Evolutionary conservation across 2,329 filamentous ascomycete genomes (phyloP).

Genomic region (Hyphodiscus sp.): DNA sequence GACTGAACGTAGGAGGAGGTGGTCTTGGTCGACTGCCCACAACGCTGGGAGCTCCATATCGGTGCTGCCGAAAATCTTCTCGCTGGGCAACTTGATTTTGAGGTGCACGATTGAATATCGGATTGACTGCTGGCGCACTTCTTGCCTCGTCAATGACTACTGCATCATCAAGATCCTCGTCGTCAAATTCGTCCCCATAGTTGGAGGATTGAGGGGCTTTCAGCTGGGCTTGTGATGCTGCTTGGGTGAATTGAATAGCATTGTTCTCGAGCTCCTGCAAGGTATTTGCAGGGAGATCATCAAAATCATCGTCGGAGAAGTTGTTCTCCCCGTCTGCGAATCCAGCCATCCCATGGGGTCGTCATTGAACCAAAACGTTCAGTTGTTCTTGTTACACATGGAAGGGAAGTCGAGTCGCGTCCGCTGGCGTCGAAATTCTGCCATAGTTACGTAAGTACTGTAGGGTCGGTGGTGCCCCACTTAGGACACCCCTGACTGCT

Average conservation of each 20-base stretch:
- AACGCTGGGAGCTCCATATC: conserved; percentile 11
- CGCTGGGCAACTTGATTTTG: conserved; percentile 13
- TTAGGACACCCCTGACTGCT: no score
- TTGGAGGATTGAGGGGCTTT: conserved; percentile 29
- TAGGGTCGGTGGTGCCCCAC: no score
- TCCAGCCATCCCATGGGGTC: conserved; percentile 34
- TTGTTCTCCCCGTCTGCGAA: conserved; percentile 42
- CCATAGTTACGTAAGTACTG: no score
- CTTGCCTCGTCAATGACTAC: conserved; percentile 39
- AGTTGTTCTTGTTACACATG: not conserved
- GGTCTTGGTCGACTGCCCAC: conserved; percentile 11
- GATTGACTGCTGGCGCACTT: conserved; percentile 18
- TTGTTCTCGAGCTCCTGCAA: conserved; percentile 58
- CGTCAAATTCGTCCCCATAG: conserved; percentile 31
- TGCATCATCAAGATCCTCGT: conserved; percentile 45
- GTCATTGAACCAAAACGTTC: conserved; percentile 15
- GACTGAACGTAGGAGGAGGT: conserved; percentile 10
- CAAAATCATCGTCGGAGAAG: conserved; percentile 58
- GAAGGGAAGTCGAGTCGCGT: not conserved
- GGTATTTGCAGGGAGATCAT: conserved; percentile 50
- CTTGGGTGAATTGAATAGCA: conserved; percentile 51
- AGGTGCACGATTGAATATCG: conserved; percentile 12
- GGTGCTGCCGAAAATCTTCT: conserved; percentile 21
- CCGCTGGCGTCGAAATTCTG: no score
- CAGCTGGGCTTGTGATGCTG: conserved; percentile 17